Evolutionary conservation across 2,329 filamentous ascomycete species (phyloP), one percentile per base, ranked within the genome.

Genomic region (Colletotrichum plurivorum): DNA sequence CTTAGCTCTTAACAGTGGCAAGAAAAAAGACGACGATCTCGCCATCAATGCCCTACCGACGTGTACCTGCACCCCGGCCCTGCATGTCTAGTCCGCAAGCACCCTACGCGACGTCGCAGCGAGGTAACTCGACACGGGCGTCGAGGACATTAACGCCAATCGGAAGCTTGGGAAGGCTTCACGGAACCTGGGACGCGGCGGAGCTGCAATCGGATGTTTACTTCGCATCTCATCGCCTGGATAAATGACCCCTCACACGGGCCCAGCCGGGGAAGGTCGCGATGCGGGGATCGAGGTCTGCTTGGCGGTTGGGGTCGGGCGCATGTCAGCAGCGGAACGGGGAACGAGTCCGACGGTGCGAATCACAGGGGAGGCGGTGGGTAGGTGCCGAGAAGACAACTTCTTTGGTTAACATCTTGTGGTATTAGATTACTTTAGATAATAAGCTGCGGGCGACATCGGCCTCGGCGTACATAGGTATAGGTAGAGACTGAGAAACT

Each of bases 51-150:
- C 18, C 4, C 31, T 36, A 36, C 8, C 8, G 31, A 36, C 31
- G 31, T 36, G 9, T 18, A 39, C 39, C 51, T 36, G 9, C 27
- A 39, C 39, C 51, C 18, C 27, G 10, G 25, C 10, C 63, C 13
- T 61, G 63, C 56, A 66, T 66, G 61, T 61, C 49, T 39, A 61
- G 56, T 66, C n/a, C 61, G 56, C 56, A 46, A 31, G 5, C 15
- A 39, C 16, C 49, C 10, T 61, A 55, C 41, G 49, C 63, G 63
- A 66, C 39, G 56, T 66, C 20, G 39, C 49, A 66, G 9, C 41
- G 7, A 20, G 27, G 56, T 45, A 16, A 61, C 56, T 39, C 39
- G 16, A 57, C 45, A 13, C 63, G 27, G 56, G 22, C 15, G 12
- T 31, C 25, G 31, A n/a, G 25, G 13, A 41, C 48, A 49, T 18